These are phyloP conservation scores for Candida sonorensis DNA, from an alignment of 805 yeast genomes.

Conservation along the genomic window DNA sequence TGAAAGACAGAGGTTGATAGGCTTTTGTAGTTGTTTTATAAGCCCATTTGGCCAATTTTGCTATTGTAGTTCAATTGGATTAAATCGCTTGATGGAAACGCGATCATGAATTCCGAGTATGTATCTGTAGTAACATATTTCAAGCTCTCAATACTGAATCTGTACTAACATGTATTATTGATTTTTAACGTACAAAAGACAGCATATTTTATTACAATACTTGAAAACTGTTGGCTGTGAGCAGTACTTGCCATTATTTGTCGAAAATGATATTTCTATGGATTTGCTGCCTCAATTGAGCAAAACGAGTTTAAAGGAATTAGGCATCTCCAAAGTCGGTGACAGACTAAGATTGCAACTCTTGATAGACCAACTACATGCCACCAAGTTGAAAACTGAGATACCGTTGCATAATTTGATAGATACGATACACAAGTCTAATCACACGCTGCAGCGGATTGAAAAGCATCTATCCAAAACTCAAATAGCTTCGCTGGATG, in stretches of 20 bases:
- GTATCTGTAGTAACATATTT: no score
- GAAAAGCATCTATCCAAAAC: no score
- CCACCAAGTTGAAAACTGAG: conserved; percentile 21
- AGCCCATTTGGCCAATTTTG: no score
- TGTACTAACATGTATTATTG: no score
- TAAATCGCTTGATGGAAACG: no score
- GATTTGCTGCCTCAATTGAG: conserved; percentile 59
- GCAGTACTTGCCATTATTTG: conserved; percentile 19
- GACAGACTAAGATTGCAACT: conserved; percentile 69
- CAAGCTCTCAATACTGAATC: no score
- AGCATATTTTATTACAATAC: conserved; percentile 12
- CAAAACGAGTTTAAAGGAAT: conserved; percentile 53
- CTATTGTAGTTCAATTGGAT: no score
- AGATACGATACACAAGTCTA: conserved; percentile 12
- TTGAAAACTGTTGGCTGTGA: conserved; percentile 22
- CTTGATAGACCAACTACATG: conserved; percentile 43
- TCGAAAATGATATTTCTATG: conserved; percentile 46
- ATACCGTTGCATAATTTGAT: conserved; percentile 16
- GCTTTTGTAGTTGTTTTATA: no score
- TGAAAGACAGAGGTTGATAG: no score
- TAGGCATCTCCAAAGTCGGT: conserved; percentile 75
- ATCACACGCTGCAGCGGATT: conserved; percentile 10
- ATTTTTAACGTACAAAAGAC: no score
- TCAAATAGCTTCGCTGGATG: no score
- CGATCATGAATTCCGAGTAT: no score